These are phyloP conservation scores for Aspergillus oerlinghausenensis DNA, from an alignment of 2,329 filamentous ascomycete genomes.

Conservation along the genomic window DNA sequence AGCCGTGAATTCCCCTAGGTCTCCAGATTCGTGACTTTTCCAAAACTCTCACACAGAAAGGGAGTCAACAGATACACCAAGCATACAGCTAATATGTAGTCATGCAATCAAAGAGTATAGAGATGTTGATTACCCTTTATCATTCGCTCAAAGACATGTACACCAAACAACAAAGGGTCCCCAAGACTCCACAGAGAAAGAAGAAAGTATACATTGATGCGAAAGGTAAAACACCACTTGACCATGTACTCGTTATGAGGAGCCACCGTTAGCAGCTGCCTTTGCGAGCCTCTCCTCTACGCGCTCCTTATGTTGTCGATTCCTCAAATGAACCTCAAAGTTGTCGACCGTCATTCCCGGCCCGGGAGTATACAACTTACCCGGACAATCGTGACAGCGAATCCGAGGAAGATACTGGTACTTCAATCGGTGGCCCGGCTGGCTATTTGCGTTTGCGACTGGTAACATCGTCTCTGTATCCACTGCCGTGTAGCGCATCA, in stretches of 20 bases:
- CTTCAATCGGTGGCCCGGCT: constrained; percentile 60
- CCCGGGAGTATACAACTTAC: constrained; percentile 88
- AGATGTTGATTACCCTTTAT: not conserved
- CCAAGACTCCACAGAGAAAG: not conserved
- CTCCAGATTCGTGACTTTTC: not conserved
- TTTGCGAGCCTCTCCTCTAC: constrained; percentile 53
- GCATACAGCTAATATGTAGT: not conserved
- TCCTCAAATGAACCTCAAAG: constrained; percentile 89
- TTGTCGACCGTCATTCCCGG: constrained; percentile 80
- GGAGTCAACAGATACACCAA: not conserved
- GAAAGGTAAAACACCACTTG: constrained; percentile 3
- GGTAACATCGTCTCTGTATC: constrained; percentile 66
- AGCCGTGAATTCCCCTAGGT: not conserved
- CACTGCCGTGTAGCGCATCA: constrained; percentile 85
- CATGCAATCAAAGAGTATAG: not conserved
- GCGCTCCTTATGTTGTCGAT: constrained; percentile 70
- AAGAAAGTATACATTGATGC: constrained; percentile 11
- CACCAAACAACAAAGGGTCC: not conserved
- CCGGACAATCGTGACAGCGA: constrained; percentile 84
- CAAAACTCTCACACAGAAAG: not conserved
- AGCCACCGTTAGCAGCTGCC: constrained; percentile 4
- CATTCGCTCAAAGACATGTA: not conserved
- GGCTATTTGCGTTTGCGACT: constrained; percentile 49
- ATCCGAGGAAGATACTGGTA: constrained; percentile 86
- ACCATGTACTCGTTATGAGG: constrained; percentile 13